These are phyloP conservation scores for Chrysanthemum lavandulifolium DNA, from an alignment of 129 eudicot species.

Conservation along the genomic window DNA sequence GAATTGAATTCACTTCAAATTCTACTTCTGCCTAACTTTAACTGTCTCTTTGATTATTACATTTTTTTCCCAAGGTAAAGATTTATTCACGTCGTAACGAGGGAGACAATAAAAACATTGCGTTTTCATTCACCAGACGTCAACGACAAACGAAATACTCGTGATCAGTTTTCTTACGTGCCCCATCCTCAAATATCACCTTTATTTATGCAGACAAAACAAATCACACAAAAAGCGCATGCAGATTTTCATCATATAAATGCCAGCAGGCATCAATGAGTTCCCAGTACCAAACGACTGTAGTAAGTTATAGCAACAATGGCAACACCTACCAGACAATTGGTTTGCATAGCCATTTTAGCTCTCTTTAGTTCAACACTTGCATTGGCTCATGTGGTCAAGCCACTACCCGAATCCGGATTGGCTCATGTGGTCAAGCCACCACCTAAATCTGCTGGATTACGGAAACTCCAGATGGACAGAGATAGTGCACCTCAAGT, in stretches of 20 bases:
- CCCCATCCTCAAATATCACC: slow-evolving; percentile 23
- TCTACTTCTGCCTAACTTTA: too few species aligned
- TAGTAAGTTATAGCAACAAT: slow-evolving; percentile 3
- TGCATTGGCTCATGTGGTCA: slow-evolving; percentile 23
- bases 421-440: slow-evolving; percentile 8
- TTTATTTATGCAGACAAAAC: slow-evolving; percentile 18
- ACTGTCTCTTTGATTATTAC: too few species aligned
- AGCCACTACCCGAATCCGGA: background rate
- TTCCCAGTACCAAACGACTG: background rate
- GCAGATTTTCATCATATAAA: slow-evolving; percentile 10
- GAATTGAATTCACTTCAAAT: too few species aligned
- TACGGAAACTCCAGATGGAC: slow-evolving; percentile 27
- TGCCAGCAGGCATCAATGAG: background rate
- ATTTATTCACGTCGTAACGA: background rate
- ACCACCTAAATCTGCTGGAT: slow-evolving; percentile 4
- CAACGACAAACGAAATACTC: too few species aligned
- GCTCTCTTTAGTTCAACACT: slow-evolving; percentile 21
- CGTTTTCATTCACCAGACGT: background rate
- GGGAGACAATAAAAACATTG: background rate
- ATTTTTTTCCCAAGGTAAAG: too few species aligned
- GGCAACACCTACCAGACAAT: slow-evolving; percentile 27
- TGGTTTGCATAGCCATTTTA: slow-evolving; percentile 25
- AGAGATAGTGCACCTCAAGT: background rate
- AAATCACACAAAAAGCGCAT: background rate
- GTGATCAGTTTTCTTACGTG: slow-evolving; percentile 21